Percentiles rank a stretch among this genome's conserved stretches.
These are phyloP conservation scores for Sphagnum contortum DNA, from an alignment of 225 moss, liverwort and hornwort genomes.

Conservation along the genomic window DNA sequence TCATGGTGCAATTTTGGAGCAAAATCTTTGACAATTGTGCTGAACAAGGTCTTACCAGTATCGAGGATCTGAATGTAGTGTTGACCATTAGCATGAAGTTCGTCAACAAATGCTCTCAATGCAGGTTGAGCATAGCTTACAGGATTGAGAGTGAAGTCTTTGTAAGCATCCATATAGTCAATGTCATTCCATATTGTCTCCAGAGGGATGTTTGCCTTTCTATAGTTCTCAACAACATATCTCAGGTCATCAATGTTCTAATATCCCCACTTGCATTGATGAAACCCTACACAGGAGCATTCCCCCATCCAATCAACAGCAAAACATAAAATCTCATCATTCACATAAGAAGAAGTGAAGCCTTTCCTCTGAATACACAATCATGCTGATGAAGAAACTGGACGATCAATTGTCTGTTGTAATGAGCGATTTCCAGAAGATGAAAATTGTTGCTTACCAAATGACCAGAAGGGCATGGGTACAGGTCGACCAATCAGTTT, in stretches of 20 bases:
- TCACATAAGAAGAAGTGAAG: too few species aligned
- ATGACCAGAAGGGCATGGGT: conserved; percentile 86
- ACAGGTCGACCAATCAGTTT: conserved; percentile 69
- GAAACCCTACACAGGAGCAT: conserved; percentile 37
- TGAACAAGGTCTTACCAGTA: conserved; percentile 37
- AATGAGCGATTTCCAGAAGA: background rate
- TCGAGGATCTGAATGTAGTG: conserved; percentile 71
- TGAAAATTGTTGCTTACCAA: conserved; percentile 26
- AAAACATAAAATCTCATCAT: too few species aligned
- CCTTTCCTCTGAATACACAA: too few species aligned
- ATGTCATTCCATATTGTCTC: conserved; percentile 91
- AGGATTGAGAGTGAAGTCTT: conserved; percentile 77
- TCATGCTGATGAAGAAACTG: too few species aligned
- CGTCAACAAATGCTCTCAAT: conserved; percentile 46
- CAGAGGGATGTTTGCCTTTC: conserved; percentile 61
- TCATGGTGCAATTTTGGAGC: background rate
- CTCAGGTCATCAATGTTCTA: conserved; percentile 41
- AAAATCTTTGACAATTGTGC: background rate
- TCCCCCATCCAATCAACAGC: too few species aligned
- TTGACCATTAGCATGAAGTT: conserved; percentile 56
- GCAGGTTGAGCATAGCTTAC: conserved; percentile 39
- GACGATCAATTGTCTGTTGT: background rate
- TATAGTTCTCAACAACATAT: conserved; percentile 55
- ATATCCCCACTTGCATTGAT: conserved; percentile 89
- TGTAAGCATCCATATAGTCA: conserved; percentile 79